Percentiles rank a stretch among this genome's conserved stretches.
Conservation (phyloP, 805 yeast genomes). For the Yarrowia alimentaria region DNA sequence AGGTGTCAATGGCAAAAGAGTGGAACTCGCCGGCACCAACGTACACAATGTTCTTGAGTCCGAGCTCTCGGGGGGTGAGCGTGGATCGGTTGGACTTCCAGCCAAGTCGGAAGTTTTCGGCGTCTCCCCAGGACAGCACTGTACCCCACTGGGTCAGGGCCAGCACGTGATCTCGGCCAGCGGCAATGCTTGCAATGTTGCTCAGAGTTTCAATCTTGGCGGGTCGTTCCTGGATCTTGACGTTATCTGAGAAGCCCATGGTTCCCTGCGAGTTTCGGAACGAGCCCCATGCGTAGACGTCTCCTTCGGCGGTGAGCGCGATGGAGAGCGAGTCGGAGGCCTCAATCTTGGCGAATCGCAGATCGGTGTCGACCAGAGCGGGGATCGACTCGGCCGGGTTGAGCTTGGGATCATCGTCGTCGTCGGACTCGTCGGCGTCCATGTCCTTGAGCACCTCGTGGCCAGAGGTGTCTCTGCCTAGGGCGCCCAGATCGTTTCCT, state of each 20-base stretch:
- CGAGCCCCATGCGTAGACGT: constrained; percentile 97
- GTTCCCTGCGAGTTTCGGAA: constrained; percentile 75
- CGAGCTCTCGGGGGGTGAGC: constrained; percentile 73
- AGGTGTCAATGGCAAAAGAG: constrained; percentile 81
- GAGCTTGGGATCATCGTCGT: constrained; percentile 74
- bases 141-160: constrained; percentile 81
- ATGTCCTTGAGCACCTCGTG: constrained; percentile 66
- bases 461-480: constrained; percentile 75
- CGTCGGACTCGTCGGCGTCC: constrained; percentile 62
- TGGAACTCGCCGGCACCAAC: constrained; percentile 95
- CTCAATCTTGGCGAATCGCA: constrained; percentile 70
- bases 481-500: constrained; percentile 84
- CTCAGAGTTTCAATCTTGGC: constrained; percentile 57
- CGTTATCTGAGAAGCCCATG: constrained; percentile 71
- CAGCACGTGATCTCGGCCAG: constrained; percentile 89
- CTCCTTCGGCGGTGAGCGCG: constrained; percentile 73
- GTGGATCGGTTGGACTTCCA: constrained; percentile 50
- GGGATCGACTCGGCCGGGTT: constrained; percentile 92
- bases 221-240: constrained; percentile 66
- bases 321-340: constrained; percentile 93
- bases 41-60: constrained; percentile 71
- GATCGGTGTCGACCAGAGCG: constrained; percentile 56
- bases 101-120: constrained; percentile 90
- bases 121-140: constrained; percentile 97
- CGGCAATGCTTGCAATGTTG: constrained; percentile 76